These are phyloP conservation scores for Plasmodium sp. DNA, from an alignment of 169 alveolate species.

Conservation along the genomic window DNA sequence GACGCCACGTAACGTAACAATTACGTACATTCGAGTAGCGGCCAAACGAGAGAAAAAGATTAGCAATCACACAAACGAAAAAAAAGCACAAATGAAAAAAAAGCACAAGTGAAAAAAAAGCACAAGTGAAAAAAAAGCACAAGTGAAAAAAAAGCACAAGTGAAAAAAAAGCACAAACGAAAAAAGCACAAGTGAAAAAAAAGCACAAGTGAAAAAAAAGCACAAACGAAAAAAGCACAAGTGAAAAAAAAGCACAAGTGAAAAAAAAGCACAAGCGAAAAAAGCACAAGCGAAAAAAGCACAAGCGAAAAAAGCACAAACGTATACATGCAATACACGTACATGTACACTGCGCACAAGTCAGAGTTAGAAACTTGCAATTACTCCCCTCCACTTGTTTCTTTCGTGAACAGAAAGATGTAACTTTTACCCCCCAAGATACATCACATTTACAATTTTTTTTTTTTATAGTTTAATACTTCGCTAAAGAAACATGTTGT, in stretches of 20 bases:
- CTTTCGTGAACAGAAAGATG: conserved; percentile 12
- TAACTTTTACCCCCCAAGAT: conserved; percentile 15
- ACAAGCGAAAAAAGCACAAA: background rate
- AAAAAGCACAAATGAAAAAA: too few relatives aligned
- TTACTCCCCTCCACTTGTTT: conserved; percentile 1
- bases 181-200: too few relatives aligned
- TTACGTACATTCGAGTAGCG: background rate
- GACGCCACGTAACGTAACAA: background rate
- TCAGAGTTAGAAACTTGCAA: conserved; percentile 2
- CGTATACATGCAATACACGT: background rate
- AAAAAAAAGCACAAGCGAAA: too few relatives aligned
- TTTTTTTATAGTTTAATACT: background rate
- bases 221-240: too few relatives aligned
- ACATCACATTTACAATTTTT: conserved; percentile 1
- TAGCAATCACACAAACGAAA: background rate
- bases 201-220: too few relatives aligned
- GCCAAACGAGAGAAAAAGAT: background rate
- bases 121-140: too few relatives aligned
- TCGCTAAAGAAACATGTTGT: background rate
- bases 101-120: too few relatives aligned
- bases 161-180: too few relatives aligned
- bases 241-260: too few relatives aligned
- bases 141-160: too few relatives aligned
- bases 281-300: background rate
- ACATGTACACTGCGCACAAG: background rate